Evolutionary conservation across 1,284 basidiomycete genomes (phyloP), one percentile per base, ranked within the genome.

Genomic region (Trichosporon sp.): DNA sequence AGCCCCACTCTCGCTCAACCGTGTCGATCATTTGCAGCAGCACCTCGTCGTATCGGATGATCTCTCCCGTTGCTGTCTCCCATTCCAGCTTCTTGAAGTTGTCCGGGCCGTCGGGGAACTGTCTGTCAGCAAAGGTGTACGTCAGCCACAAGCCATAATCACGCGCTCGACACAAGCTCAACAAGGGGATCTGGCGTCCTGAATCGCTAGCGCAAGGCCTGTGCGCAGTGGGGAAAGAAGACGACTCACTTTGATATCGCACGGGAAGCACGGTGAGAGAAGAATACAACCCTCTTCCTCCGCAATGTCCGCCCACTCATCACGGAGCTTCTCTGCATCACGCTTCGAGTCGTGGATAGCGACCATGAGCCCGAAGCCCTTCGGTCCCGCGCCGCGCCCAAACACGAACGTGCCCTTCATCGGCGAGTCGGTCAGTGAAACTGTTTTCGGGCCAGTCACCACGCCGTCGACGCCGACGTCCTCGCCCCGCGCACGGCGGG

Each of bases 61-160:
- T 32, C n/a, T 67, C 70, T 19, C 67, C 70, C 6, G 68, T 2
- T 16, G 68, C 65, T 1, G 68, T 71, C 43, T 51, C 46, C 65
- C 67, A 71, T n/a, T 26, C 71, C 4, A 76, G 67, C 43, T 69
- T 56, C 65, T 76, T 74, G 69, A 73, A 76, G 69, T 76, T 74
- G 71, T 76, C 73, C 38, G 71, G 73, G 1, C 74, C 74, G 61
- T 76, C 73, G 5, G 69, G 68, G 38, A 68, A 70, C 74, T 75
- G 61, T 3, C 12, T 11, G 56, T 66, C 46, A 69, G 68, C 68
- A 21, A 35, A 54, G 32, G 32, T 1, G 11, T 54, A 54, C 51
- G 19, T 21, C 21, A 26, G 51, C 21, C 51, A 54, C 16, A 37
- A 37, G 35, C 35, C 35, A 37, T 10, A 10, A 37, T 10, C 35